phyloP scores from a whole-genome alignment of 2,329 filamentous ascomycete species.

The Dactylonectria estremocensis region DNA sequence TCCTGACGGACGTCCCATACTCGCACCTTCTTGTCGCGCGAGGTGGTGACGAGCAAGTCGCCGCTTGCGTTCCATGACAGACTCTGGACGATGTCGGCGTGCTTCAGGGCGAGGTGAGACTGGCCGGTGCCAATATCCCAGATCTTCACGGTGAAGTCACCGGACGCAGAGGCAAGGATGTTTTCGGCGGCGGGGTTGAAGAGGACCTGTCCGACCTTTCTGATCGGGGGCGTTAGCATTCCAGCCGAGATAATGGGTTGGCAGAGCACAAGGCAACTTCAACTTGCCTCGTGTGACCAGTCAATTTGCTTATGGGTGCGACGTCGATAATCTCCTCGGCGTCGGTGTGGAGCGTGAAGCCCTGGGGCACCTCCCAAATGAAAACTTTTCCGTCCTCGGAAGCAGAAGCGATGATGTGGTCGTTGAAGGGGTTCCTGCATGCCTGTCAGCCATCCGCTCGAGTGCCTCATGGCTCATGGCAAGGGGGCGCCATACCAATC shows the following conservation, averaged over 20 bases:
- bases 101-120: conserved; percentile 82
- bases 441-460: conserved; percentile 34
- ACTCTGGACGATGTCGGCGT: conserved; percentile 94
- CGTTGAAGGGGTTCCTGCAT: conserved; percentile 93
- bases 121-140: conserved; percentile 92
- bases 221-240: conserved; percentile 56
- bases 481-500: conserved; percentile 79
- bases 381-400: conserved; percentile 98
- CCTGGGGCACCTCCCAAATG: conserved; percentile 93
- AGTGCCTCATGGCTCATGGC: conserved; percentile 8
- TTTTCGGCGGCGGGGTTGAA: conserved; percentile 98
- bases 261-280: conserved; percentile 46
- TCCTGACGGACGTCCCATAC: conserved; percentile 98
- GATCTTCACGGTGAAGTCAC: conserved; percentile 94
- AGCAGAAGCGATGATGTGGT: conserved; percentile 90
- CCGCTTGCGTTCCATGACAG: conserved; percentile 96
- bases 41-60: conserved; percentile 89
- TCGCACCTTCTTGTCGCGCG: conserved; percentile 97
- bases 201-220: conserved; percentile 97
- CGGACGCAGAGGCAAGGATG: conserved; percentile 94
- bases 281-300: conserved; percentile 86
- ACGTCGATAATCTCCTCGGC: conserved; percentile 88
- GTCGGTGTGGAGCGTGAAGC: conserved; percentile 88
- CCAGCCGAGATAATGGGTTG: conserved; percentile 3
- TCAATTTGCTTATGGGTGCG: conserved; percentile 83